Evolutionary conservation across 345 rosid species (phyloP), one percentile per base, ranked within the genome.

Genomic region (Populus davidiana): DNA sequence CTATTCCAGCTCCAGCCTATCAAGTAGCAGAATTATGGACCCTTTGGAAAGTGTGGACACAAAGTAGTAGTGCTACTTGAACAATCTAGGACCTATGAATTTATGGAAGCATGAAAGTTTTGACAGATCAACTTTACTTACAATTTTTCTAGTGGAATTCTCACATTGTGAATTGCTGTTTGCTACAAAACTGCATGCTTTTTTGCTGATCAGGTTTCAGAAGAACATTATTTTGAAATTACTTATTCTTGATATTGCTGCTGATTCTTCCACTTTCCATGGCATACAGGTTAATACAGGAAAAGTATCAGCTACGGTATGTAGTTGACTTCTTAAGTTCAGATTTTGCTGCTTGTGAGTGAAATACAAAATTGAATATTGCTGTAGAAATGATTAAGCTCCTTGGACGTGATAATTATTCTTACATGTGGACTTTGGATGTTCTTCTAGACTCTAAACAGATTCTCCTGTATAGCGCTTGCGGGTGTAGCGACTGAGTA

Each of bases 401-500:
- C 31, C 43, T 43, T 13, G 56, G 64, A 35, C n/a, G 16, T 35
- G 61, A 8, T 59, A 70, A 35, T 18, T 47, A 20, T 61, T 69
- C 81, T 86, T 33, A 82, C 38, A 38, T 5, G 35, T 12, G 69
- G 54, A 69, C 52, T 69, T 13, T 52, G 31, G 50, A 47, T 47
- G 50, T 54, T 67, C 70, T 65, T 14, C 44, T 82, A 93, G 99
- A 95, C 82, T 63, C 81, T 95, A 80, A 95, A 91, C 90, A 95
- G 89, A 87, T 93, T 95, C 88, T 86, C 94, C 13, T 93, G 99
- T 80, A 88, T 95, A 73, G 98, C 96, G 18, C 83, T 93, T 47
- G 99, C 98, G 5, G 99, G 97, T 3, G 94, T 92, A 72, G 88
- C 91, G 12, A 88, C 98, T 0, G 98, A 93, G 74, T 95, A 88